Evolutionary conservation across 169 alveolate genomes (phyloP).

Genomic region (Plasmodium inui): DNA sequence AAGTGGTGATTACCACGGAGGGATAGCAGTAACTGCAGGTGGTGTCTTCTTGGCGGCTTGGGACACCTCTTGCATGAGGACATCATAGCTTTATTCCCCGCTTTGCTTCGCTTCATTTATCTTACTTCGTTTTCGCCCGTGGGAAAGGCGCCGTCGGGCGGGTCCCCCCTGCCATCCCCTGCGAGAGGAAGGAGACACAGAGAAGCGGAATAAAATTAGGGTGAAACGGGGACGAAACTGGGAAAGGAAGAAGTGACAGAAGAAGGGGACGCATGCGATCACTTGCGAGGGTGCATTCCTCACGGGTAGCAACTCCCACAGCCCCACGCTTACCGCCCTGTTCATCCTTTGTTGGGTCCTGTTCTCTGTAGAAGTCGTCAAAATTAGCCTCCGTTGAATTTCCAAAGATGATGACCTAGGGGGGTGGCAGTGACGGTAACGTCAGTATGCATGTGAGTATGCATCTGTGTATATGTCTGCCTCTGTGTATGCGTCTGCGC

Average conservation of each 20-base stretch:
- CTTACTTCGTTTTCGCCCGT: slow-evolving; percentile 17
- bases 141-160: background rate
- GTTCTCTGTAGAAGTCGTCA: slow-evolving; percentile 65
- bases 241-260: background rate
- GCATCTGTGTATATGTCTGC: background rate
- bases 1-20: background rate
- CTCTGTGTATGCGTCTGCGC: background rate
- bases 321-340: background rate
- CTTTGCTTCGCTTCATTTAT: background rate
- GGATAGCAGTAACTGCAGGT: background rate
- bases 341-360: background rate
- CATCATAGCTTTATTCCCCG: background rate
- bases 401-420: slow-evolving; percentile 67
- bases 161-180: background rate
- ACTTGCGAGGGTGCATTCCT: background rate
- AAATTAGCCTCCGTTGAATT: slow-evolving; percentile 68
- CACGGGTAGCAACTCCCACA: background rate
- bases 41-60: background rate
- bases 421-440: background rate
- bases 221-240: background rate
- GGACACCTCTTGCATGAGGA: background rate
- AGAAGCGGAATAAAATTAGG: background rate
- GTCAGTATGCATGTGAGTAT: background rate
- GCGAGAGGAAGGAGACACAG: background rate
- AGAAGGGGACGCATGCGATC: background rate